Evolutionary conservation across 352 stramenopile genomes (phyloP), one percentile per base, ranked within the genome.

Genomic region (Lagenidium sp.): DNA sequence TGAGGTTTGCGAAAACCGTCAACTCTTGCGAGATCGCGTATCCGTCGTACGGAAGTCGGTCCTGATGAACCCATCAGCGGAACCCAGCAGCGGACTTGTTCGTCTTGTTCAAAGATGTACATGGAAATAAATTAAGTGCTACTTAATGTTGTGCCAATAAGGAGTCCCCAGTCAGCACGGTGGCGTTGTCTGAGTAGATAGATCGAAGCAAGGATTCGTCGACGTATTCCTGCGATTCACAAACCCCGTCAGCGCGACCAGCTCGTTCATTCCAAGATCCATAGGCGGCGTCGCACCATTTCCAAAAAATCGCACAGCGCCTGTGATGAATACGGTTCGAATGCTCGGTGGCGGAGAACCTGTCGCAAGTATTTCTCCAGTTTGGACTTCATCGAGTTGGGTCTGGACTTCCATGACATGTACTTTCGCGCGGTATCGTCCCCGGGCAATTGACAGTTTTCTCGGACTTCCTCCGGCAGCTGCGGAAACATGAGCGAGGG

Each of bases 1-100:
- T 95, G 18, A 72, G 83, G 2, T 95, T 95, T 30, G 83, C 83
- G 15, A 90, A 92, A 61, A 91, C 77, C 19, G 83, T 92, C 23
- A 91, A 93, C 55, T 82, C 78, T 32, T 95, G 83, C 57, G 82
- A 91, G 50, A 86, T 92, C 31, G 64, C 81, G 13, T 82, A 74
- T 35, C 58, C 75, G 1, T 82, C 70, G 20, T 69, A 81, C 53
- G 69, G 64, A 19, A 76, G 34, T 50, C 61, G 70, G 34, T 74
- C 60, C 15, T 78, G 28, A 32, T 32, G 28, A 15, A 8, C 28
- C 8, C 28, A 32, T 8, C 28, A 32, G 28, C 28, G 28, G 28
- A 15, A 32, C 15, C 28, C n/a, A n/a, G n/a, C n/a, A n/a, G n/a
- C n/a, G n/a, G n/a, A n/a, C n/a, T n/a, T n/a, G n/a, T n/a, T n/a